Evolutionary conservation across 1,284 basidiomycete genomes (phyloP).

Genomic region (Mycena citricolor): DNA sequence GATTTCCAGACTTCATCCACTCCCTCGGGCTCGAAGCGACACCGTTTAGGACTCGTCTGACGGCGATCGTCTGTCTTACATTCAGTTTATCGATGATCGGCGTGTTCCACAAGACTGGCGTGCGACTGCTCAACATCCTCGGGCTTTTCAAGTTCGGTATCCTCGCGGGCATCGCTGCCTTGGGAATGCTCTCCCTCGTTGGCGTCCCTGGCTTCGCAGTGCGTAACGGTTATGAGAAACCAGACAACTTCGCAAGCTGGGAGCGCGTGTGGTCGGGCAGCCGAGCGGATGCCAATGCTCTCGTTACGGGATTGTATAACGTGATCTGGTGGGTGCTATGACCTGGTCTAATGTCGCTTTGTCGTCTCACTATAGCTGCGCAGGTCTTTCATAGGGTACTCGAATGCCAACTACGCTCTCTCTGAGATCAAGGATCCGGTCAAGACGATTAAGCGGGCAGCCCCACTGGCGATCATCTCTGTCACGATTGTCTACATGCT

Average conservation of each 20-base stretch:
- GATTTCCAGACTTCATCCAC: conserved; percentile 51
- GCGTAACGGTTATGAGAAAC: conserved; percentile 16
- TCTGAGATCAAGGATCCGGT: conserved; percentile 68
- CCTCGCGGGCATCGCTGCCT: conserved; percentile 45
- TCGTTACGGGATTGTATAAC: conserved; percentile 61
- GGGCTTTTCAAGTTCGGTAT: conserved; percentile 64
- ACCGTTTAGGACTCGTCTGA: conserved; percentile 46
- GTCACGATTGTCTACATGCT: conserved; percentile 58
- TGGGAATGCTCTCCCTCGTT: conserved; percentile 16
- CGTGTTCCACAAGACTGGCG: conserved; percentile 51
- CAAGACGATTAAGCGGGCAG: conserved; percentile 64
- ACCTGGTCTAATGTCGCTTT: not conserved
- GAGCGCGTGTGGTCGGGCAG: conserved; percentile 26
- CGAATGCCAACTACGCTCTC: conserved; percentile 69
- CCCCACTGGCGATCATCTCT: conserved; percentile 57
- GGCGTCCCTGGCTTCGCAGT: conserved; percentile 13
- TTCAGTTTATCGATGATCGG: conserved; percentile 61
- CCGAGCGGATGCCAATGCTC: conserved; percentile 46
- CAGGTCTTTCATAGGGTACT: conserved; percentile 71
- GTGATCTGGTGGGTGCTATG: conserved; percentile 55
- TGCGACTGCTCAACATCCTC: conserved; percentile 64
- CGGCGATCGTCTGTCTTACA: conserved; percentile 56
- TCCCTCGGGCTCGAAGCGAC: conserved; percentile 44
- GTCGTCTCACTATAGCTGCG: not conserved
- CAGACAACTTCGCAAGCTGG: conserved; percentile 17